Base-by-base conservation (phyloP, 1,284 basidiomycete genomes). In the Chondrostereum purpureum region DNA sequence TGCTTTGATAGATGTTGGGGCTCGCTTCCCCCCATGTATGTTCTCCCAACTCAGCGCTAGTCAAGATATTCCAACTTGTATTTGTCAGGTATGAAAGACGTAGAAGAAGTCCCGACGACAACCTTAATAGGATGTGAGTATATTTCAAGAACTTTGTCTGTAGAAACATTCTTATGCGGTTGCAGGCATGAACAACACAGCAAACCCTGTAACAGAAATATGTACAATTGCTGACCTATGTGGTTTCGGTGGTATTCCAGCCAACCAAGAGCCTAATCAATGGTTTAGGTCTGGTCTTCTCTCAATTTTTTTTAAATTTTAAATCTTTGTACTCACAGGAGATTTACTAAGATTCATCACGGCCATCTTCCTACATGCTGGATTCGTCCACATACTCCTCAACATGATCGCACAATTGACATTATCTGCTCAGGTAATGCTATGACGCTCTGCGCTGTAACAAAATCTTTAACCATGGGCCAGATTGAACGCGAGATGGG, bases 331-430 rank as follows among this genome's bases (percentile, higher is more conserved):
- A n/a, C n/a, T n/a, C n/a, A n/a, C n/a, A n/a, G n/a, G n/a, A n/a
- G 39, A 31, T 42, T 18, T 33, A 17, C 19, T 45, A 39, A 88
- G 88, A 52, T 92, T 93, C 58, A 83, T 92, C 53, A 80, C 82
- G 2, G 78, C 90, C 2, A 85, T 94, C 51, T 97, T 98, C 62
- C 62, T 97, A 3, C 94, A 97, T 57, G 93, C 92, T 16, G 94
- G 94, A 10, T 73, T 98, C 50, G 74, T 97, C 13, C 94, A 96
- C 61, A 75, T 95, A 43, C 54, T 86, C 2, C 62, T 98, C 51
- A 98, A 98, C 59, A 86, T 97, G 80, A 58, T 96, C 27, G 92
- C 88, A 3, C 93, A 96, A 56, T 62, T 91, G 45, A 83, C 80
- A 1, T 67, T 88, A 8, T 84, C 85, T 19, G 88, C 86, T 13